These are phyloP conservation scores for Tetracladium setigerum DNA, from an alignment of 495 filamentous ascomycete genomes.

Conservation along the genomic window DNA sequence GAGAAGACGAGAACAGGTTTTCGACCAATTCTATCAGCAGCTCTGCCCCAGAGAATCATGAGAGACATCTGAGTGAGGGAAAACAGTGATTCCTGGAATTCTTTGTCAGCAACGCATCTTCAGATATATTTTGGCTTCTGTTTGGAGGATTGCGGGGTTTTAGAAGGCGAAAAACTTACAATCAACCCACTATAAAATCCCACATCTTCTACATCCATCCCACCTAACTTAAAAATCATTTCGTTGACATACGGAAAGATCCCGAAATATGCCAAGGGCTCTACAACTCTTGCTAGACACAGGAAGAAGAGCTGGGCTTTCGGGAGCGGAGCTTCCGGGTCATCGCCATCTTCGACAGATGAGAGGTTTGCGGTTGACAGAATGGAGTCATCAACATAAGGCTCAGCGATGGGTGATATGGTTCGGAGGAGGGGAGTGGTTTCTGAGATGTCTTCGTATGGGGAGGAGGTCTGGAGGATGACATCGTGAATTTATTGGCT, in stretches of 20 bases:
- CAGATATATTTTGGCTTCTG: neutral
- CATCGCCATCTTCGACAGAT: slow-evolving; percentile 1
- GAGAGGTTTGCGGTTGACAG: too few species aligned
- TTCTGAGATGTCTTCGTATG: too few species aligned
- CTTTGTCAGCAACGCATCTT: slow-evolving; percentile 4
- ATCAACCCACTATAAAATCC: slow-evolving; percentile 69
- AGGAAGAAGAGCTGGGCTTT: slow-evolving; percentile 52
- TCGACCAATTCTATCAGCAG: slow-evolving; percentile 57
- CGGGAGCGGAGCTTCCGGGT: slow-evolving; percentile 40
- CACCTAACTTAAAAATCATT: slow-evolving; percentile 57
- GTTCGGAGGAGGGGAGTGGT: too few species aligned
- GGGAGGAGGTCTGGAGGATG: too few species aligned
- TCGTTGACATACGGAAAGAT: slow-evolving; percentile 70
- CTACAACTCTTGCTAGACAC: slow-evolving; percentile 60
- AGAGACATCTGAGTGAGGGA: slow-evolving; percentile 53
- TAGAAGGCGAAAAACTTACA: slow-evolving; percentile 17
- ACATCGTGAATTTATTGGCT: too few species aligned
- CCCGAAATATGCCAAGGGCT: slow-evolving; percentile 66
- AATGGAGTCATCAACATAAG: too few species aligned
- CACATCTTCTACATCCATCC: slow-evolving; percentile 47
- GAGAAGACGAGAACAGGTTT: slow-evolving; percentile 61
- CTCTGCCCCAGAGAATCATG: slow-evolving; percentile 46
- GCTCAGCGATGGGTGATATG: too few species aligned
- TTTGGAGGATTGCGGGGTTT: neutral
- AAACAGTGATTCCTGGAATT: slow-evolving; percentile 52